phyloP scores from a whole-genome alignment of 2,329 filamentous ascomycete genomes.

The Hortaea sp. region DNA sequence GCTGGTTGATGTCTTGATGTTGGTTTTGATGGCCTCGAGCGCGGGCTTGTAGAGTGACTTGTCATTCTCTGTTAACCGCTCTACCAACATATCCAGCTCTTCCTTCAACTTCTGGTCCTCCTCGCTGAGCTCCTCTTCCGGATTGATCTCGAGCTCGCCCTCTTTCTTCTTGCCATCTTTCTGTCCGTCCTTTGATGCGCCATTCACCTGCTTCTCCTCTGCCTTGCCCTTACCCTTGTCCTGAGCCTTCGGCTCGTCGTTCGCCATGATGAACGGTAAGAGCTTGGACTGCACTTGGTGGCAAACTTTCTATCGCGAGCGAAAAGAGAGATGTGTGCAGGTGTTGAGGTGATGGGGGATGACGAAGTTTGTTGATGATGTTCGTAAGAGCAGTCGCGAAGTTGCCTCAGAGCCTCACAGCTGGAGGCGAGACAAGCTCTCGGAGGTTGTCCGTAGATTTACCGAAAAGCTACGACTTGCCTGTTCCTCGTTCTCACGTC shows the following conservation, averaged over 20 bases:
- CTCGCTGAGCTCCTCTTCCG: constrained; percentile 83
- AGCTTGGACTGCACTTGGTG: not conserved
- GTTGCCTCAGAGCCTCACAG: not conserved
- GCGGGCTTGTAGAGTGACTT: constrained; percentile 80
- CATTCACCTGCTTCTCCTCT: constrained; percentile 48
- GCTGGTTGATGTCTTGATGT: constrained; percentile 97
- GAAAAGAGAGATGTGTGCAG: not conserved
- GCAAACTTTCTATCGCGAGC: not conserved
- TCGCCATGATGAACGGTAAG: constrained; percentile 57
- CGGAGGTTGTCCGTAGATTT: no score
- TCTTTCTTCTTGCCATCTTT: constrained; percentile 61
- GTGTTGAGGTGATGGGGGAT: not conserved
- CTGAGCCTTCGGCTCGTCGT: constrained; percentile 77
- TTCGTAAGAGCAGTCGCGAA: not conserved
- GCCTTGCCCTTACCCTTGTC: constrained; percentile 98
- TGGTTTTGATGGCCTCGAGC: constrained; percentile 92
- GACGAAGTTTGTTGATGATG: not conserved
- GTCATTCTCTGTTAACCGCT: constrained; percentile 84
- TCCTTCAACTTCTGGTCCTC: constrained; percentile 98
- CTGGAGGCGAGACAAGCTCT: not conserved
- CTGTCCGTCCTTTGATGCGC: constrained; percentile 39
- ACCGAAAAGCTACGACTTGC: no score
- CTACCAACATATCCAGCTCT: constrained; percentile 95
- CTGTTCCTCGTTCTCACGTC: no score
- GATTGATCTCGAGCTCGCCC: constrained; percentile 57